Evolutionary conservation across 2,329 filamentous ascomycete genomes (phyloP).

Genomic region (Nothophaeocryptopus gaeumannii): DNA sequence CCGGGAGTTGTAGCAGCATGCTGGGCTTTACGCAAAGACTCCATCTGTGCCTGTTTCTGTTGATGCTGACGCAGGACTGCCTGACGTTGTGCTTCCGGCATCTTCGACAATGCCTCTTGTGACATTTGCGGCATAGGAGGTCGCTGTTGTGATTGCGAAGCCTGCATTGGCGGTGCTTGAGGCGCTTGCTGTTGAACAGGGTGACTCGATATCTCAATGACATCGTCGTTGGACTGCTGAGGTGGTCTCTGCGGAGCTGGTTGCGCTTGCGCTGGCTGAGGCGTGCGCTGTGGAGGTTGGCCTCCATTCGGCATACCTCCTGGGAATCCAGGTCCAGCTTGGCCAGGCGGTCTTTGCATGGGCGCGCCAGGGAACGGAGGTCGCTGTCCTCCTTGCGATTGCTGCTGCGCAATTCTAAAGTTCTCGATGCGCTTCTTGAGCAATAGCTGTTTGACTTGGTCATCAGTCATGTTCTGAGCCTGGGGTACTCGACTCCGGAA

Average conservation of each 20-base stretch:
- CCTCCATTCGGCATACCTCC: slow-evolving; percentile 11
- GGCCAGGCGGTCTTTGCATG: slow-evolving; percentile 25
- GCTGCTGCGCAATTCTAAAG: slow-evolving; percentile 26
- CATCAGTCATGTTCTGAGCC: slow-evolving; percentile 39
- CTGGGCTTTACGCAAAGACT: slow-evolving; percentile 30
- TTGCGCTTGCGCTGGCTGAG: slow-evolving; percentile 24
- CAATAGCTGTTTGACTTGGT: slow-evolving; percentile 40
- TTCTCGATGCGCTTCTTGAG: slow-evolving; percentile 21
- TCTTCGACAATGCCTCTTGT: slow-evolving; percentile 27
- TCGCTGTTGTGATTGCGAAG: slow-evolving; percentile 20
- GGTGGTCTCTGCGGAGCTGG: slow-evolving; percentile 25
- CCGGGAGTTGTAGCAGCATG: slow-evolving; percentile 4
- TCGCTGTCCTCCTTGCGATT: slow-evolving; percentile 31
- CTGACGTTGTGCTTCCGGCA: slow-evolving; percentile 24
- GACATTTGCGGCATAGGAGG: slow-evolving; percentile 2
- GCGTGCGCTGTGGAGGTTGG: slow-evolving; percentile 16
- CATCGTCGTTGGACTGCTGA: slow-evolving; percentile 39
- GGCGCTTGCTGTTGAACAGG: slow-evolving; percentile 21
- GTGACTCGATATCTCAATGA: slow-evolving; percentile 38
- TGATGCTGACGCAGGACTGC: slow-evolving; percentile 8
- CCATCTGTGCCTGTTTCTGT: slow-evolving; percentile 18
- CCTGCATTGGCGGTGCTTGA: slow-evolving; percentile 33
- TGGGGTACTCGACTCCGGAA: slow-evolving; percentile 37
- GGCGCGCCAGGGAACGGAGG: no score
- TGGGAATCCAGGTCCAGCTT: slow-evolving; percentile 31